Conservation (phyloP, 306 rosid genomes). For the Dicorynia guianensis region DNA sequence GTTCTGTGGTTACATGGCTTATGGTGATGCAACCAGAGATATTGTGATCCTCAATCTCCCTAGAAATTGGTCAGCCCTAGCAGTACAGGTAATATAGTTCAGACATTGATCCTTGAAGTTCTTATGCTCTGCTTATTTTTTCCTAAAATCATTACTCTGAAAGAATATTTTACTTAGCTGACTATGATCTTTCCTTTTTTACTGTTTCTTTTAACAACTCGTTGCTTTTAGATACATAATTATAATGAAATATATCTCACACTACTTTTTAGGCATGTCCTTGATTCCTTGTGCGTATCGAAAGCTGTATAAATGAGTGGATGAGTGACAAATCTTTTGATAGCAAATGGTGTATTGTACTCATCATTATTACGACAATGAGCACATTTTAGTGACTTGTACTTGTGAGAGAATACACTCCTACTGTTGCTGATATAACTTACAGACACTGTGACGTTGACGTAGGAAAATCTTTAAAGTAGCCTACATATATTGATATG, state of each 20-base stretch:
- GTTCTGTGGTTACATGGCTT: constrained; percentile 88
- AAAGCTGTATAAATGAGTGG: neutral
- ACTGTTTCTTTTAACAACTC: neutral
- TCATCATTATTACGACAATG: neutral
- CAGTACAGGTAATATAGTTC: constrained; percentile 71
- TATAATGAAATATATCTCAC: constrained; percentile 6
- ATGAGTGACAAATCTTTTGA: neutral
- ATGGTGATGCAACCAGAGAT: constrained; percentile 86
- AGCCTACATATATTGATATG: constrained; percentile 13
- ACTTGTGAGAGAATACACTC: neutral
- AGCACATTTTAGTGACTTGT: constrained; percentile 21
- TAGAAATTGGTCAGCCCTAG: constrained; percentile 69
- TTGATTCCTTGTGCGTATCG: neutral
- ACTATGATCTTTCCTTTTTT: neutral
- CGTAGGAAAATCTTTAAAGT: neutral
- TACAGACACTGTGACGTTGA: constrained; percentile 4
- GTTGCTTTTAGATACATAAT: constrained; percentile 22
- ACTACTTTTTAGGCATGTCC: constrained; percentile 8
- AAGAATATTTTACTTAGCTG: neutral
- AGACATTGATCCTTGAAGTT: constrained; percentile 6
- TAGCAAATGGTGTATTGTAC: constrained; percentile 7
- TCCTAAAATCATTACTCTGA: constrained; percentile 4
- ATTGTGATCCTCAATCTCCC: constrained; percentile 88
- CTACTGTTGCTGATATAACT: neutral
- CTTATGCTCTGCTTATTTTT: constrained; percentile 22